Conservation (phyloP, 345 rosid genomes). For the Syzygium aromaticum region DNA sequence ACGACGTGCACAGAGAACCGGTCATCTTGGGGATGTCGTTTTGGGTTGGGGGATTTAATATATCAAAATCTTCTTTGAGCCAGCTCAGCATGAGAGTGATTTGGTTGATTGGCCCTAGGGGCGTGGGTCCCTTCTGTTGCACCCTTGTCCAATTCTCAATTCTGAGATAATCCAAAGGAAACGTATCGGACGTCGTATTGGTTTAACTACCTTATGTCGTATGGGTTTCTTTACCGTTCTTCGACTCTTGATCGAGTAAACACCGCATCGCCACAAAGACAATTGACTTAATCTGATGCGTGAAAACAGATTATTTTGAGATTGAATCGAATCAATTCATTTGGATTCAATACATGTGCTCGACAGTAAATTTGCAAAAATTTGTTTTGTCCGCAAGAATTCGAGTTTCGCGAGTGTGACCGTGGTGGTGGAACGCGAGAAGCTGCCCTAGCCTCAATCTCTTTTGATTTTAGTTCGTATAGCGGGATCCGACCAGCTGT, state of each 20-base stretch:
- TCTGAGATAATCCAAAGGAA: not conserved
- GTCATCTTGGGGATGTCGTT: not conserved
- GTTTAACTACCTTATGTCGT: not conserved
- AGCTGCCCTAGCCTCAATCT: not conserved
- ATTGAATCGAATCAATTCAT: not conserved
- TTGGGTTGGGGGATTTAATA: not conserved
- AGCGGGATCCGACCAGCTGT: not conserved
- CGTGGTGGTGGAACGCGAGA: not conserved
- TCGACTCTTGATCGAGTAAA: not conserved
- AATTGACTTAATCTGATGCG: not conserved
- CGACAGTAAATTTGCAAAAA: not conserved
- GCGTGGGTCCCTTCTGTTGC: not conserved
- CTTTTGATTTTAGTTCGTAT: not conserved
- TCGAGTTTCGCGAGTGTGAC: not conserved
- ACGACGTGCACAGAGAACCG: not conserved
- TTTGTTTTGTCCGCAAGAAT: not conserved
- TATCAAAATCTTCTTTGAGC: not conserved
- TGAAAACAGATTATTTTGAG: not conserved
- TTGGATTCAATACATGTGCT: not conserved
- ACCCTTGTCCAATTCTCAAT: not conserved
- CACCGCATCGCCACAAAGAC: not conserved
- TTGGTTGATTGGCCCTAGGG: not conserved
- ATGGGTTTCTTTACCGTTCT: not conserved
- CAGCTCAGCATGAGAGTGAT: not conserved
- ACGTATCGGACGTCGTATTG: not conserved